Conservation (phyloP, 345 rosid species). For the Gynandropsis gynandra region DNA sequence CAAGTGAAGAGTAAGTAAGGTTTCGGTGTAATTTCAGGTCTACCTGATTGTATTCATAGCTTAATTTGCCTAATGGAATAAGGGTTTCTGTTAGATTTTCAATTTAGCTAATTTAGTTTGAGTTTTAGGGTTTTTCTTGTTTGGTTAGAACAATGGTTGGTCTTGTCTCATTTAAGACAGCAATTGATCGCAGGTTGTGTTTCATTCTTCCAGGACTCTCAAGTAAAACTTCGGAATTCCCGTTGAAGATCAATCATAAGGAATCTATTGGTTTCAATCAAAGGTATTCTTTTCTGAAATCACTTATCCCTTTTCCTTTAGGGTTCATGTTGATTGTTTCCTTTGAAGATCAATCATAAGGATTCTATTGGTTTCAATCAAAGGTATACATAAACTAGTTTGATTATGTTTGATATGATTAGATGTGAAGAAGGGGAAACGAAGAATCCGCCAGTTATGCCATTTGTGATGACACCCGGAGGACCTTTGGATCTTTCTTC, state of each 20-base stretch:
- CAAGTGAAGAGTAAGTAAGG: too few species aligned
- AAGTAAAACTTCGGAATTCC: constrained; percentile 31
- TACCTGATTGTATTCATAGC: too few species aligned
- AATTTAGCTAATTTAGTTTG: neutral
- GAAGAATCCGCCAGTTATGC: constrained; percentile 82
- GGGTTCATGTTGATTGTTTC: neutral
- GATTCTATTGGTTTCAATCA: too few species aligned
- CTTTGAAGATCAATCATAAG: too few species aligned
- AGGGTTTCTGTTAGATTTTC: neutral
- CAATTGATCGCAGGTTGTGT: neutral
- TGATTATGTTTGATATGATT: neutral
- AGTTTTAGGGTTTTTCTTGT: constrained; percentile 9
- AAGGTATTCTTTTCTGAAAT: constrained; percentile 37
- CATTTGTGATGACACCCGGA: constrained; percentile 80
- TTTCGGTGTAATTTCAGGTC: too few species aligned
- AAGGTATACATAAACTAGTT: too few species aligned
- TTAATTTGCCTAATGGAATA: neutral
- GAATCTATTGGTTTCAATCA: constrained; percentile 24
- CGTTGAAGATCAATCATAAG: constrained; percentile 31
- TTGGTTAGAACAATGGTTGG: neutral
- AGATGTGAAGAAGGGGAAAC: constrained; percentile 50
- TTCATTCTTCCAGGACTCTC: constrained; percentile 46
- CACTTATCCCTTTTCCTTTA: neutral
- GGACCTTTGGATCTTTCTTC: constrained; percentile 85
- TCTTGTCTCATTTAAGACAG: neutral